A percentile compares a stretch with the other conserved stretches of the same genome.
phyloP scores from a whole-genome alignment of 768 basidiomycete species.

The Tylopilus felleus region DNA sequence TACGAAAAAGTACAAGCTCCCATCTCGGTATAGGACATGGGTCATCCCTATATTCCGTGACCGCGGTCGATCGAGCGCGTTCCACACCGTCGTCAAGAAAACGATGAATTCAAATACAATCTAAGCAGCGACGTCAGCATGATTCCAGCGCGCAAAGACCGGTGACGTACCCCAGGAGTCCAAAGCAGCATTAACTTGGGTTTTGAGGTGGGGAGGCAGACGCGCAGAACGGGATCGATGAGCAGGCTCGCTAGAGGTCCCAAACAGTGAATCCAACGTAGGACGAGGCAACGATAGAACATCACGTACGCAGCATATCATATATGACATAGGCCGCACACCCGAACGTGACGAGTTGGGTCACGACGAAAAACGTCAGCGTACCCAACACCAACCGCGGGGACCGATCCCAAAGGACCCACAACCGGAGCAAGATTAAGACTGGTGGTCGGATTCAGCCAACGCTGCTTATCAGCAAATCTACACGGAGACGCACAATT shows the following conservation, averaged over 20 bases:
- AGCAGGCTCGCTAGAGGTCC: slow-evolving; percentile 14
- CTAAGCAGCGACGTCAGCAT: slow-evolving; percentile 9
- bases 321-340: slow-evolving; percentile 26
- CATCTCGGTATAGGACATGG: slow-evolving; percentile 28
- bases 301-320: slow-evolving; percentile 24
- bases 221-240: slow-evolving; percentile 8
- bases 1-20: slow-evolving; percentile 28
- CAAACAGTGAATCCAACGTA: too few relatives aligned
- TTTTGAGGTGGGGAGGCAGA: slow-evolving; percentile 21
- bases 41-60: slow-evolving; percentile 13
- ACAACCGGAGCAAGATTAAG: slow-evolving; percentile 38
- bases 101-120: slow-evolving; percentile 31
- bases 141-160: not conserved
- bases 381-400: slow-evolving; percentile 30
- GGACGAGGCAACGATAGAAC: not conserved
- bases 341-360: slow-evolving; percentile 25
- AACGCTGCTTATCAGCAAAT: not conserved
- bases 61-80: slow-evolving; percentile 28
- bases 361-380: slow-evolving; percentile 28
- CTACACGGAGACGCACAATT: slow-evolving; percentile 27
- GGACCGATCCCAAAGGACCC: slow-evolving; percentile 35
- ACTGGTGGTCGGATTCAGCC: slow-evolving; percentile 25
- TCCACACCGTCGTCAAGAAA: slow-evolving; percentile 29
- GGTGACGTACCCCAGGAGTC: slow-evolving; percentile 26
- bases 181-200: slow-evolving; percentile 26